These are phyloP conservation scores for Begonia fuchsioides DNA, from an alignment of 306 rosid genomes.

Conservation along the genomic window DNA sequence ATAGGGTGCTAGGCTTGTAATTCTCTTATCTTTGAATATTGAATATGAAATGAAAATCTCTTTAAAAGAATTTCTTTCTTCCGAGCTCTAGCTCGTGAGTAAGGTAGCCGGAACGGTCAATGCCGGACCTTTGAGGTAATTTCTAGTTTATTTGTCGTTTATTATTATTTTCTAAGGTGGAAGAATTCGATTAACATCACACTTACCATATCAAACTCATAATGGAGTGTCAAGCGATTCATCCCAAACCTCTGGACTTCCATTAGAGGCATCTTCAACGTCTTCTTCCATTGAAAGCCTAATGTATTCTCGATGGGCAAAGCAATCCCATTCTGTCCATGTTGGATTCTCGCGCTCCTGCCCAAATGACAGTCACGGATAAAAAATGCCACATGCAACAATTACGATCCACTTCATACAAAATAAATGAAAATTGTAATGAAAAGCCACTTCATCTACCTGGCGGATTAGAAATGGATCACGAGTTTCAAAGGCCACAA, in stretches of 20 bases:
- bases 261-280: conserved; percentile 97
- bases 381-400: conserved; percentile 1
- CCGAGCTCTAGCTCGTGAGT: too few relatives aligned
- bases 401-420: neutral
- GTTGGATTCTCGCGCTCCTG: conserved; percentile 99
- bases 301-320: conserved; percentile 97
- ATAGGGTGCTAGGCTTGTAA: too few relatives aligned
- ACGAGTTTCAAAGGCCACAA: conserved; percentile 98
- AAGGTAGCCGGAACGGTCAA: too few relatives aligned
- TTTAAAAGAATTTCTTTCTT: too few relatives aligned
- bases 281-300: conserved; percentile 99
- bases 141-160: too few relatives aligned
- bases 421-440: neutral
- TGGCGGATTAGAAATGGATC: conserved; percentile 99
- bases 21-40: too few relatives aligned
- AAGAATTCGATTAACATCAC: too few relatives aligned
- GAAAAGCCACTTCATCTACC: conserved; percentile 22
- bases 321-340: conserved; percentile 98
- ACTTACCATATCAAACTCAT: conserved; percentile 41
- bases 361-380: conserved; percentile 21
- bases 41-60: too few relatives aligned
- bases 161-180: too few relatives aligned
- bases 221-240: conserved; percentile 98
- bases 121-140: too few relatives aligned
- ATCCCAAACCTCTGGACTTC: conserved; percentile 99